Evolutionary conservation across 1,284 basidiomycete genomes (phyloP), one percentile per base, ranked within the genome.

Genomic region (Ustilago loliicola): DNA sequence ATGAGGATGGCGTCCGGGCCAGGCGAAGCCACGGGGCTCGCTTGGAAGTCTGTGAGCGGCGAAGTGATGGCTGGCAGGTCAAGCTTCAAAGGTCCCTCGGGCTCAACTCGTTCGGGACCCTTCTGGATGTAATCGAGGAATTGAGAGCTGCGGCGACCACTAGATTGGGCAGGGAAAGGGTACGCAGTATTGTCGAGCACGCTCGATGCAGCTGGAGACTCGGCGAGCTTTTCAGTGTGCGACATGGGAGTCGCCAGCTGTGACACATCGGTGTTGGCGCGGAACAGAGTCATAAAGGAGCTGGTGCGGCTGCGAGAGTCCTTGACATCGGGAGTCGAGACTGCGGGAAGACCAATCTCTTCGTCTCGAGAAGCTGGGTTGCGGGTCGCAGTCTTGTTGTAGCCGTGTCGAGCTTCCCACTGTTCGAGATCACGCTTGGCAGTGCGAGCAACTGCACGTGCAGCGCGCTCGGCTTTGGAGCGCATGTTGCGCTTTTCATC

Each of bases 331-430:
- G 58, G 38, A 9, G 52, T 27, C 2, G 65, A 56, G 17, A 45
- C 58, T 1, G 58, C 27, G 11, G 42, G 10, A 11, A 38, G 29
- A 19, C 42, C 63, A 40, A 27, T 66, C 48, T 77, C 71, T 25
- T 66, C 66, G 13, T 73, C 66, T 34, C 51, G 48, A 3, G 52
- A 36, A 36, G 55, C 65, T 4, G 40, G 45, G 11, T 54, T 61
- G 25, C 68, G 53, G 40, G 48, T 63, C 11, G 62, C 55, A 13
- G 72, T 75, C 57, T 77, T 74, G 30, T 51, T 65, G 57, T 89
- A 88, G 15, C 93, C 91, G 77, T 96, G 93, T 62, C 93, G 91
- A 78, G 90, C 91, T 85, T 97, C 94, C 96, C 95, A 98, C 68
- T 92, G 90, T 45, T 90, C 90, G 62, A 92, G 91, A 85, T 97